phyloP scores from a whole-genome alignment of 2,329 filamentous ascomycete species.

The Shiraia sp. region DNA sequence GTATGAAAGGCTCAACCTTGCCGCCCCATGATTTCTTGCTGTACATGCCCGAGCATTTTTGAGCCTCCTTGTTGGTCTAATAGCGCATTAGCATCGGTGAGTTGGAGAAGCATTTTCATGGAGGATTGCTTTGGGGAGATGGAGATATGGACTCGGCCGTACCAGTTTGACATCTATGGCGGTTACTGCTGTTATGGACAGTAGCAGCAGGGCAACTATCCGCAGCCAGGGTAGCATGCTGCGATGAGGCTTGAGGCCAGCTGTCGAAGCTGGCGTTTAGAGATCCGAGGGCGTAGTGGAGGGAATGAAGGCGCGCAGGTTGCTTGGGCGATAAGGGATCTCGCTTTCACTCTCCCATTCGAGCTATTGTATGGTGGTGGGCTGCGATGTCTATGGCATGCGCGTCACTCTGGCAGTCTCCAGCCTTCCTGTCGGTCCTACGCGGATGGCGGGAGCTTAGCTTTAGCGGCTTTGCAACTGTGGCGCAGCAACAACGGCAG shows the following conservation, averaged over 20 bases:
- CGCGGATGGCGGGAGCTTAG: constrained; percentile 9
- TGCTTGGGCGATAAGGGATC: neutral
- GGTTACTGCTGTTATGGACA: constrained; percentile 35
- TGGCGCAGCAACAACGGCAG: constrained; percentile 20
- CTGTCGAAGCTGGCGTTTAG: constrained; percentile 25
- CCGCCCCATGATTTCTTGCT: constrained; percentile 87
- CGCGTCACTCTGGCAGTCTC: constrained; percentile 18
- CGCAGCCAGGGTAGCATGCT: constrained; percentile 43
- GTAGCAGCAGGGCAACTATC: constrained; percentile 37
- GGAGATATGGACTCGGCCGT: constrained; percentile 5
- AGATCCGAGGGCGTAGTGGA: constrained; percentile 1
- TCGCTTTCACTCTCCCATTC: constrained; percentile 1
- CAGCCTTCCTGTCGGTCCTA: constrained; percentile 7
- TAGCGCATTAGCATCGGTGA: constrained; percentile 1
- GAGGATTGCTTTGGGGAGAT: no score
- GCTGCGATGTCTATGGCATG: constrained; percentile 14
- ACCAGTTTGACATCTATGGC: constrained; percentile 45
- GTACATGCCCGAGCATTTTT: constrained; percentile 94
- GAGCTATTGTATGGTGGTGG: neutral
- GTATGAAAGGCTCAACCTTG: constrained; percentile 83
- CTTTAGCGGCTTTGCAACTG: constrained; percentile 13
- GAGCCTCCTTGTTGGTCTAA: constrained; percentile 77
- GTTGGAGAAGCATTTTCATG: no score
- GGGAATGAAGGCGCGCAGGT: constrained; percentile 2
- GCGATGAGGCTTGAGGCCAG: constrained; percentile 33